Evolutionary conservation across 2,329 filamentous ascomycete species (phyloP).

Genomic region (Cercospora canescens): DNA sequence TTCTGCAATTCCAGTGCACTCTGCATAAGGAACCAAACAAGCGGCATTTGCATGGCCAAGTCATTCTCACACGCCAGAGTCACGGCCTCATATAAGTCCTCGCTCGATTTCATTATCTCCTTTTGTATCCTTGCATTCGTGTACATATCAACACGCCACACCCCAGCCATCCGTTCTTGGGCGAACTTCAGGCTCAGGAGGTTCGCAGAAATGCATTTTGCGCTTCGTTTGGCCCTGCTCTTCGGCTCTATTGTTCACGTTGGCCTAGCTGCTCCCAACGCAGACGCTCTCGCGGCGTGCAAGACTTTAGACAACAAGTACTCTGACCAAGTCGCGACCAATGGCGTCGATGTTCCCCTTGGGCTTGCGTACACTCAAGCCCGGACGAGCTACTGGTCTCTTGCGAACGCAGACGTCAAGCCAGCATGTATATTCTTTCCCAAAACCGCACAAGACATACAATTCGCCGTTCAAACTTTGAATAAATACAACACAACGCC

Average conservation of each 20-base stretch:
- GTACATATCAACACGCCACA: not conserved
- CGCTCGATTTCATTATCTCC: not conserved
- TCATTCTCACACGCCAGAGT: not conserved
- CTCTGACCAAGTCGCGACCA: conserved; percentile 19
- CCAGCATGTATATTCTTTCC: conserved; percentile 42
- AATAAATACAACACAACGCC: conserved; percentile 48
- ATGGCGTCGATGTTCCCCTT: conserved; percentile 11
- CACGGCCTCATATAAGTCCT: not conserved
- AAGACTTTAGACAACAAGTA: conserved; percentile 14
- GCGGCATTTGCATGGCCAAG: not conserved
- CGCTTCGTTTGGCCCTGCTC: not conserved
- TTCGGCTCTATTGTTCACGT: conserved; percentile 2
- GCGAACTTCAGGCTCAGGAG: not conserved
- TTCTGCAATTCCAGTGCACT: not conserved
- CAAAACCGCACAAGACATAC: conserved; percentile 52
- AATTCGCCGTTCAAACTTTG: conserved; percentile 53
- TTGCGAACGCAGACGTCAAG: conserved; percentile 21
- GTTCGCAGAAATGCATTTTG: not conserved
- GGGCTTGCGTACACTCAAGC: conserved; percentile 19
- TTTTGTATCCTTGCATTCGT: not conserved
- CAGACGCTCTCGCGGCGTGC: conserved; percentile 12
- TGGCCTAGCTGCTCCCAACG: conserved; percentile 9
- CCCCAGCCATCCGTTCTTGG: not conserved
- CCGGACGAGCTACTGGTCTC: conserved; percentile 22
- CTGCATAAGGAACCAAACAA: not conserved